phyloP scores from a whole-genome alignment of 2,329 filamentous ascomycete genomes.

The Pseudocercospora fijiensis region DNA sequence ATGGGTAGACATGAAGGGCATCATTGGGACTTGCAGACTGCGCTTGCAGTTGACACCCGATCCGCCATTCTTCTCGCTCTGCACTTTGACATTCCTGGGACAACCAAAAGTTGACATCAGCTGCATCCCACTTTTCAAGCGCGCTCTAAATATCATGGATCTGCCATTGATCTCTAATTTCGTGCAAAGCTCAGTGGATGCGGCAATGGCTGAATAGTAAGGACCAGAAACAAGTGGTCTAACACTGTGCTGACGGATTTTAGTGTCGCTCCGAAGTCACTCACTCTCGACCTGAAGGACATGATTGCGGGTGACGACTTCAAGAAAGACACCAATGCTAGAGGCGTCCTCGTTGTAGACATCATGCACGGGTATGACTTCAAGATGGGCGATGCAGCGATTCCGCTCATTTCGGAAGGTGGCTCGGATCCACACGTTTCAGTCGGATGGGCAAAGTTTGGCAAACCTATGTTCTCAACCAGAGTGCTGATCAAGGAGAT shows the following conservation, averaged over 20 bases:
- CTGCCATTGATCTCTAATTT: constrained; percentile 72
- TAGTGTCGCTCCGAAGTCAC: constrained; percentile 67
- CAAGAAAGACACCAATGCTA: constrained; percentile 68
- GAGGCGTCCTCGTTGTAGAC: constrained; percentile 64
- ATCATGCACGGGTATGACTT: constrained; percentile 69
- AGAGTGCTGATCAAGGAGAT: constrained; percentile 65
- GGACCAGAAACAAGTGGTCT: not conserved
- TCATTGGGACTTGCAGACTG: constrained; percentile 68
- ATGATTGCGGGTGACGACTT: constrained; percentile 77
- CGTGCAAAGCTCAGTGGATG: constrained; percentile 71
- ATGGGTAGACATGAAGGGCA: constrained; percentile 72
- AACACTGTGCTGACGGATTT: not conserved
- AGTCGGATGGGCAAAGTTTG: constrained; percentile 75
- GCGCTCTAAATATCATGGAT: constrained; percentile 71
- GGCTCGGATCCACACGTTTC: constrained; percentile 70
- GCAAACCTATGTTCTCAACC: constrained; percentile 66
- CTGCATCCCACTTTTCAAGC: constrained; percentile 68
- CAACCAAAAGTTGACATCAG: constrained; percentile 71
- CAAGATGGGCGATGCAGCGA: constrained; percentile 66
- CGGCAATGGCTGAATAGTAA: constrained; percentile 67
- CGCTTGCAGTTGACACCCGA: constrained; percentile 72
- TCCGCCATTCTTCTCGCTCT: constrained; percentile 73
- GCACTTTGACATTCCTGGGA: constrained; percentile 71
- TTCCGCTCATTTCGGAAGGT: constrained; percentile 57
- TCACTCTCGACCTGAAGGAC: constrained; percentile 72